Evolutionary conservation across 352 stramenopile genomes (phyloP), one percentile per base, ranked within the genome.

Genomic region (Globisporangium middletonii): DNA sequence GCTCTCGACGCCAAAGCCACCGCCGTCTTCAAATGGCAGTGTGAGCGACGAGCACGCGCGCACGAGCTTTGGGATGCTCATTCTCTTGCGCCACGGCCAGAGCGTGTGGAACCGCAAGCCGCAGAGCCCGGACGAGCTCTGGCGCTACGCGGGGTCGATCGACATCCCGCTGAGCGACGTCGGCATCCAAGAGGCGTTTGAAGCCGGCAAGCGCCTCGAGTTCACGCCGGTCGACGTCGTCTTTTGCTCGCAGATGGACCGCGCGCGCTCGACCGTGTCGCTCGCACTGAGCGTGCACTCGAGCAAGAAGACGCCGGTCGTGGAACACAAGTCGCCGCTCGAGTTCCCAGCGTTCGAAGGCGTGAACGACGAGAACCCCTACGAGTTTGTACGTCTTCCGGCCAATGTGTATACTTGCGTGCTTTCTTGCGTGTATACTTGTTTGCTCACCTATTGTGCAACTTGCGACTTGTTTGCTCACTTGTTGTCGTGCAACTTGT

Each of bases 61-160:
- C 52, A 75, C 67, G 33, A 88, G 78, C 65, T 84, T 86, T 43
- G 83, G 83, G 18, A 88, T 77, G 63, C 78, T 93, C 47, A 89
- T 93, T 50, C 57, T 93, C 50, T 63, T 93, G 52, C 83, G 83
- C n/a, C 83, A 93, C 63, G 83, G 83, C 9, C 83, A 93, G 63
- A 91, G 80, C 61, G 79, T 93, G 53, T 93, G 83, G 83, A 93
- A 93, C 66, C 79, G 79, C 63, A 92, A 93, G 55, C 83, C 83
- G 13, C 69, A 89, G 45, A 68, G 61, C 15, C 83, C 83, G 5
- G 70, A 72, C n/a, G 76, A 89, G 50, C 65, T 89, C 28, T 93
- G 83, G 83, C 79, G 83, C 13, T 93, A 93, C 65, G 83, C 83
- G 35, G 83, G 83, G 44, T 90, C 80, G 15, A 88, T 91, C 62